These are phyloP conservation scores for Trichoderma cornu-damae DNA, from an alignment of 2,329 filamentous ascomycete species.

Conservation along the genomic window DNA sequence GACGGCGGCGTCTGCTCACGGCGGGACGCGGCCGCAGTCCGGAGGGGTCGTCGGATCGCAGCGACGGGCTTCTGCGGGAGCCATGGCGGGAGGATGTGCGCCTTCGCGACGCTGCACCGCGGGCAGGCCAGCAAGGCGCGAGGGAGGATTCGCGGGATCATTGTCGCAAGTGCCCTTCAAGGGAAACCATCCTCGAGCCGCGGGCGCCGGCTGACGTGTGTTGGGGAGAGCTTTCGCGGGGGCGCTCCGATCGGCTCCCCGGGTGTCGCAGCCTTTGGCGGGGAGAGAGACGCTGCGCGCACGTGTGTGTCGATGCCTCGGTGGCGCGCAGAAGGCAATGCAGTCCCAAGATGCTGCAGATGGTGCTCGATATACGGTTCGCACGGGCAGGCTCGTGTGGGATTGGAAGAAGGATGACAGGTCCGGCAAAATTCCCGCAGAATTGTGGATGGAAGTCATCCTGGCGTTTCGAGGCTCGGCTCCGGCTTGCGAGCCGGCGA, in stretches of 20 bases:
- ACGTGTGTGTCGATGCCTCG: neutral
- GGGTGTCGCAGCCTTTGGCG: neutral
- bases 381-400: neutral
- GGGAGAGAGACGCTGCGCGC: neutral
- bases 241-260: neutral
- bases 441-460: neutral
- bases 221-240: neutral
- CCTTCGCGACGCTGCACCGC: conserved; percentile 27
- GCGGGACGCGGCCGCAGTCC: conserved; percentile 30
- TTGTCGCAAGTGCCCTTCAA: conserved; percentile 27
- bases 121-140: conserved; percentile 32
- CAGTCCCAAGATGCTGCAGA: neutral
- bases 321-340: neutral
- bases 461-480: conserved; percentile 5
- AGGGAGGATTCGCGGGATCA: conserved; percentile 36
- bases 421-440: conserved; percentile 7
- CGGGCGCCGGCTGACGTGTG: neutral
- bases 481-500: conserved; percentile 16
- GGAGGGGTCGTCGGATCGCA: conserved; percentile 27
- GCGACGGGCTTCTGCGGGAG: conserved; percentile 27
- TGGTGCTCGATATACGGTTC: neutral
- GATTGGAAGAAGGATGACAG: neutral
- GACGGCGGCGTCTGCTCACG: conserved; percentile 25
- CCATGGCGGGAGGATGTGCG: conserved; percentile 29
- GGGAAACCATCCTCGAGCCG: conserved; percentile 25